Base-by-base conservation (phyloP, 441 rosid genomes). In the Aleurites moluccanus region DNA sequence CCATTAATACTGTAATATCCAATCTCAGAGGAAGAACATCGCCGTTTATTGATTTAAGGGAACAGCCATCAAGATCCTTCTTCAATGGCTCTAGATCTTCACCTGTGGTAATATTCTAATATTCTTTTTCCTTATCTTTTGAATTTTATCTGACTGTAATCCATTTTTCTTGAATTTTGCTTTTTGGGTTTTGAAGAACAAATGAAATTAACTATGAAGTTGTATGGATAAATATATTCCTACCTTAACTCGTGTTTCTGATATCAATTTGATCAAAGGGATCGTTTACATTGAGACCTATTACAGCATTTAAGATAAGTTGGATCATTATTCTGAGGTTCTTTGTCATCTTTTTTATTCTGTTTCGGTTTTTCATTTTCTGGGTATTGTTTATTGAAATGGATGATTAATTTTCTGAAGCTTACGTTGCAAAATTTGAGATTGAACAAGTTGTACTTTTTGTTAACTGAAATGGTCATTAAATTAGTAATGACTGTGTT, bases 61-160 rank as follows among this genome's bases (percentile, higher is more conserved):
- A 70, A 40, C 45, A 30, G 1, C 53, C 82, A n/a, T 65, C 77
- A 21, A 53, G 18, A 35, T 69, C 78, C 38, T 35, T 78, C 68
- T 74, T 74, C 40, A 38, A 65, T 64, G 67, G 44, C 44, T 74
- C 62, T n/a, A 64, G 42, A 74, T 69, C 75, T 33, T 55, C 42
- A 49, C 50, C 64, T 13, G 40, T 2, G 70, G 74, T 62, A 62
- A 21, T 16, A 8, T n/a, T 20, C 20, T 62, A 62, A 21, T 16
- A 8, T n/a, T 20, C 20, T 30, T 6, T 10, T 20, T 30, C 47
- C 16, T 10, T 3, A 23, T 7, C 20, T 50, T 18, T 15, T 18
- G 27, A 53, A 2, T 1, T 45, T 21, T 69, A 0, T 47, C 40
- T 8, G 38, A 27, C 50, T 68, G 69, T 4, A 35, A 23, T 44